Evolutionary conservation across 2,329 filamentous ascomycete species (phyloP).

Genomic region (Dactylonectria estremocensis): DNA sequence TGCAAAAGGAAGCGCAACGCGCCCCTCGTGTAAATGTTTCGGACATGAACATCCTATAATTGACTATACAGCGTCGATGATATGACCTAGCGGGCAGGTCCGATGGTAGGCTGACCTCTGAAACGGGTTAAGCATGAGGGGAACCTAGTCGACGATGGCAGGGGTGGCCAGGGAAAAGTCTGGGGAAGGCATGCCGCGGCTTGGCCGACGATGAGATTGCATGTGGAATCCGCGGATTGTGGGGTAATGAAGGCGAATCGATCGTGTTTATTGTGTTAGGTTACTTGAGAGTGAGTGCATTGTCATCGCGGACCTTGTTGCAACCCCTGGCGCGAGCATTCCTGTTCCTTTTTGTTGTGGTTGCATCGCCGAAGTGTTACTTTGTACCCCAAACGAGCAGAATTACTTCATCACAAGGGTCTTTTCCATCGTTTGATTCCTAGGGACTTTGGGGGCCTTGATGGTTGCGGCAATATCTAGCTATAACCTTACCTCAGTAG

Average conservation of each 20-base stretch:
- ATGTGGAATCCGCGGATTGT: conserved; percentile 4
- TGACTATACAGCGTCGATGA: conserved; percentile 8
- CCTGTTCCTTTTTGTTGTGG: no score
- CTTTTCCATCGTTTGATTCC: no score
- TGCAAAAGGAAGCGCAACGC: not conserved
- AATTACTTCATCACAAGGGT: no score
- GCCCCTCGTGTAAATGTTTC: not conserved
- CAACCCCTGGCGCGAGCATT: no score
- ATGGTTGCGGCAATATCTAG: no score
- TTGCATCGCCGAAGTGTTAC: no score
- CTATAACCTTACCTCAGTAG: no score
- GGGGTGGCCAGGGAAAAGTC: conserved; percentile 14
- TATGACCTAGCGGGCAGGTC: not conserved
- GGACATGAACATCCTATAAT: conserved; percentile 15
- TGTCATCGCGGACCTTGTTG: not conserved
- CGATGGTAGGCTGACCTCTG: not conserved
- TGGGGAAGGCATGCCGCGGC: conserved; percentile 13
- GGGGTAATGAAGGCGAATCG: not conserved
- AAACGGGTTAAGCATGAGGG: conserved; percentile 15
- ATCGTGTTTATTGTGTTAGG: not conserved
- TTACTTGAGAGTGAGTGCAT: not conserved
- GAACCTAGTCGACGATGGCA: conserved; percentile 12
- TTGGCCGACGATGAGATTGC: conserved; percentile 1
- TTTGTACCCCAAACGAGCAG: no score
- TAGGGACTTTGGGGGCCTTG: no score